These are phyloP conservation scores for Nemophila menziesii DNA, from an alignment of 257 asterid species.

Conservation along the genomic window DNA sequence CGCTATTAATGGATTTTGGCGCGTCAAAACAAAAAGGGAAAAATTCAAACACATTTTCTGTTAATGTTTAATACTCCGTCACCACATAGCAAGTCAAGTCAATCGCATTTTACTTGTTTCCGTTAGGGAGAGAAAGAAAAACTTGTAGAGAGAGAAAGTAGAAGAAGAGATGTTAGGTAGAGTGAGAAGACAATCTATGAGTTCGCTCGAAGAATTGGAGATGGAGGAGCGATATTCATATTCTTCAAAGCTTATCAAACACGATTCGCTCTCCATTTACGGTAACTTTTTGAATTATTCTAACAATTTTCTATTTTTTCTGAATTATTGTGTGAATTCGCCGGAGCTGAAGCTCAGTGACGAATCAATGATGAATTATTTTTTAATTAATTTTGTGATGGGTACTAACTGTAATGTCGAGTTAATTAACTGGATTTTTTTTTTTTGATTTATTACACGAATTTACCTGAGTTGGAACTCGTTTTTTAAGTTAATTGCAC, in stretches of 20 bases:
- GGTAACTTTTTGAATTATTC: constrained; percentile 22
- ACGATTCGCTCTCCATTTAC: constrained; percentile 68
- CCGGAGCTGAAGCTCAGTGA: no score
- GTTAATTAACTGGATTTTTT: no score
- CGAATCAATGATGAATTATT: no score
- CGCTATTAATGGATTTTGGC: not conserved
- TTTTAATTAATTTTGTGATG: no score
- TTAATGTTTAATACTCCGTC: no score
- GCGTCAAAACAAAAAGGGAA: not conserved
- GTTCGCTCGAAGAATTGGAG: constrained; percentile 51
- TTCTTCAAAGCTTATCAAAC: constrained; percentile 45
- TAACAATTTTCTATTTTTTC: not conserved
- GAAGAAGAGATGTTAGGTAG: constrained; percentile 41
- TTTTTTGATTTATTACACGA: no score
- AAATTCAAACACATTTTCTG: no score
- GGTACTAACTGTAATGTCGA: no score
- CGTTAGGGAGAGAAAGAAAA: not conserved
- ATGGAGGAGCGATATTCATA: constrained; percentile 36
- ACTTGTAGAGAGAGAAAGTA: constrained; percentile 1
- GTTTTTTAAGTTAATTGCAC: no score
- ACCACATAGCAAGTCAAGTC: no score
- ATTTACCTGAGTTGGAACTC: no score
- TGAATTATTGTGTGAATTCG: not conserved
- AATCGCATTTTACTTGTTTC: not conserved
- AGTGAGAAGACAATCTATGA: constrained; percentile 41